Evolutionary conservation across 106 monocot species (phyloP).

Genomic region (Dendrobium huoshanense): DNA sequence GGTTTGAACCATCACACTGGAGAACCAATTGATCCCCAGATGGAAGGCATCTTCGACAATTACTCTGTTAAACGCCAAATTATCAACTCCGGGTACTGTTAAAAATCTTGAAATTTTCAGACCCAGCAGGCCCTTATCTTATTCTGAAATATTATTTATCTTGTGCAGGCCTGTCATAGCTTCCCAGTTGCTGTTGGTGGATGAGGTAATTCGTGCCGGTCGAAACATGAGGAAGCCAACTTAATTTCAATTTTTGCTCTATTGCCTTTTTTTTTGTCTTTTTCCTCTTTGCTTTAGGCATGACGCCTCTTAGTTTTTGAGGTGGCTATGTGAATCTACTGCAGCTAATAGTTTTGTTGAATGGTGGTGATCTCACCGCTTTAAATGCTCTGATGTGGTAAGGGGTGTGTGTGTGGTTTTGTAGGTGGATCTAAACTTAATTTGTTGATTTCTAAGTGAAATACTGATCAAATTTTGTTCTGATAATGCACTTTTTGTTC

Average conservation of each 20-base stretch:
- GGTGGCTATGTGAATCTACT: too few species aligned
- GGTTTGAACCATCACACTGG: conserved; percentile 87
- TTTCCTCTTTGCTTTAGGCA: too few species aligned
- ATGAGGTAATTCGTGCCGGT: conserved; percentile 98
- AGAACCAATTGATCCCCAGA: conserved; percentile 78
- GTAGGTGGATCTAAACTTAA: not conserved
- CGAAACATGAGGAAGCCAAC: conserved; percentile 94
- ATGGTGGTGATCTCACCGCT: too few species aligned
- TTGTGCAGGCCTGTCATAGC: conserved; percentile 81
- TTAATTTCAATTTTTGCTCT: conserved; percentile 11
- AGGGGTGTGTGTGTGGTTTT: not conserved
- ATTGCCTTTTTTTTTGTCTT: not conserved
- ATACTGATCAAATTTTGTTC: conserved; percentile 1
- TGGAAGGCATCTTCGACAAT: conserved; percentile 97
- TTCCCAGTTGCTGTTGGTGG: conserved; percentile 84
- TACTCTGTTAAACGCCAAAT: conserved; percentile 93
- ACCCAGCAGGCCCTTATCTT: not conserved
- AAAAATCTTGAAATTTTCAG: not conserved
- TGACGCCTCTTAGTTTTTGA: too few species aligned
- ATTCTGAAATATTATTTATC: not conserved
- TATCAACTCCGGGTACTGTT: conserved; percentile 78
- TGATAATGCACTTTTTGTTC: not conserved
- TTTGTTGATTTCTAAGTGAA: too few species aligned
- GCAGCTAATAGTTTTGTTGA: too few species aligned
- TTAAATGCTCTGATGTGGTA: too few species aligned